Base-by-base conservation (phyloP, 2,329 filamentous ascomycete species). In the Alternaria rosae region DNA sequence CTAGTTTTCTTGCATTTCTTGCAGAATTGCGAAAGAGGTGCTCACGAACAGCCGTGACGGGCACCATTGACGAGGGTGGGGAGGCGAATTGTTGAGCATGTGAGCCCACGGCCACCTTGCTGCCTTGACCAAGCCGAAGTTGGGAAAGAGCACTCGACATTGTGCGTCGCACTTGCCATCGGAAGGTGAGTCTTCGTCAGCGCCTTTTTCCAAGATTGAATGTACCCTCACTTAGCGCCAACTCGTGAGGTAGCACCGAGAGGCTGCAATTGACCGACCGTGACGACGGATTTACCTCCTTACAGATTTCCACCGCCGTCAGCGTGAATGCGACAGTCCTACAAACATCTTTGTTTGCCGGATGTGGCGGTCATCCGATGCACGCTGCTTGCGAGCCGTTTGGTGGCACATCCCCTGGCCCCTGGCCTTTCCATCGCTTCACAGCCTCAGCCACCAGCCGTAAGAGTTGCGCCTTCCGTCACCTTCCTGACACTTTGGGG, bases 101-200 rank as follows among this genome's bases (percentile, higher is more conserved):
- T 67, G 69, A 63, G 62, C 65, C 23, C 25, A 6, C n/a, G 42
- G 52, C 65, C 53, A 55, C 68, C 59, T 66, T 70, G 72, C 51
- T 73, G 72, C 72, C 72, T 74, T 66, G 70, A 57, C 53, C 55
- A 54, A 64, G 53, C 64, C 66, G 58, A 61, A 64, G 55, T 64
- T 61, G 53, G 70, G 71, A 65, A 62, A 54, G 54, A 57, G 59
- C 44, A 54, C 17, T 47, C 53, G 20, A 35, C 48, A 9, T 11
- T 17, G n/a, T 45, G 54, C 43, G 26, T 50, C 25, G n/a, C 45
- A 30, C 57, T 44, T 56, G 38, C 58, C 54, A 12, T 23, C 6
- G 50, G 32, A 32, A 52, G 32, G 42, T 25, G 23, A 45, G 32
- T 15, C 35, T 57, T 54, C 32, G 56, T 57, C 64, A 48, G 59